A percentile compares a stretch with the other conserved stretches of the same genome.
These are phyloP conservation scores for Aspergillus quadrilineatus DNA, from an alignment of 2,329 filamentous ascomycete species.

Conservation along the genomic window DNA sequence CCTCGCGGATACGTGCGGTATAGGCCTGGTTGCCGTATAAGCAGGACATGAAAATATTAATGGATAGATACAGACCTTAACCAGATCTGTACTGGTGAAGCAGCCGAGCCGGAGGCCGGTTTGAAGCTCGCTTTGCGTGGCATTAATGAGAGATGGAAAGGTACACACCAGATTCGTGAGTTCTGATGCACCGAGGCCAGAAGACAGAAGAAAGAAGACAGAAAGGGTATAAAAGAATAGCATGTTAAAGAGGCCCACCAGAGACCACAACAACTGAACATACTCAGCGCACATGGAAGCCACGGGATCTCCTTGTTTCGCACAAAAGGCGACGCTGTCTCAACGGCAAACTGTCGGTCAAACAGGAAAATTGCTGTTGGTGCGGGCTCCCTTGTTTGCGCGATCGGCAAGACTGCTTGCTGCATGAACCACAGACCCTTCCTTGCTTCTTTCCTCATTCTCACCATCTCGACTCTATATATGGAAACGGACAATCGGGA, in stretches of 20 bases:
- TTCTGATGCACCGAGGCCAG: background rate
- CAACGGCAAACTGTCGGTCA: background rate
- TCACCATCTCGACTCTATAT: background rate
- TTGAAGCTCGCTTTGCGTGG: conserved; percentile 52
- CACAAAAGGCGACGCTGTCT: background rate
- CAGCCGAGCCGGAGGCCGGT: conserved; percentile 49
- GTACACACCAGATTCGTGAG: conserved; percentile 4
- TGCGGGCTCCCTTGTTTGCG: no score
- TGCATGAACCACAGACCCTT: background rate
- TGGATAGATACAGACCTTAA: conserved; percentile 35
- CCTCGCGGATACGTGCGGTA: conserved; percentile 50
- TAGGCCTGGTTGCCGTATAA: conserved; percentile 46
- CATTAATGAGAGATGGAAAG: conserved; percentile 50
- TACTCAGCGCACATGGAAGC: no score
- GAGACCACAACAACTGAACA: no score
- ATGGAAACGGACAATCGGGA: background rate
- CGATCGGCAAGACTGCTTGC: background rate
- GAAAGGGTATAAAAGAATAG: background rate
- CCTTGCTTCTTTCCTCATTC: background rate
- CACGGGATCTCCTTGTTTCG: background rate
- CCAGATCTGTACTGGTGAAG: conserved; percentile 60
- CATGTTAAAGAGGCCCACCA: background rate
- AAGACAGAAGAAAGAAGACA: conserved; percentile 1
- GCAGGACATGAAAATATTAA: background rate
- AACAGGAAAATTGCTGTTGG: no score